Percentiles rank a stretch among this genome's conserved stretches.
Conservation (phyloP, 345 rosid genomes). For the Pistacia atlantica region DNA sequence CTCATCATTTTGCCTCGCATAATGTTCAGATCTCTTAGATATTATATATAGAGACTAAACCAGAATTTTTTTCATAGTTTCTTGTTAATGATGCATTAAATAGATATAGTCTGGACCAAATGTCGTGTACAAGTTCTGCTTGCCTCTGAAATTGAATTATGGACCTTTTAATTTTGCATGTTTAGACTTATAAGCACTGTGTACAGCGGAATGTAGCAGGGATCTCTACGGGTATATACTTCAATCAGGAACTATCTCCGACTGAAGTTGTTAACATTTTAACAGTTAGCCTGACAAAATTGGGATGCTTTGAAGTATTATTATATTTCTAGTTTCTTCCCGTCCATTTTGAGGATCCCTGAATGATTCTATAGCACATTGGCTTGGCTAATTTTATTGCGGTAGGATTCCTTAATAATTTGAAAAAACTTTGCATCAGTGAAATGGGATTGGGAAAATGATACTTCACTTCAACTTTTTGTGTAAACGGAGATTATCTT, state of each 20-base stretch:
- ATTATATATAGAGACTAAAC: neutral
- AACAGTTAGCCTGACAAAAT: too few species aligned
- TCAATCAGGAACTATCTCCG: neutral
- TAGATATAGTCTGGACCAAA: slow-evolving; percentile 2
- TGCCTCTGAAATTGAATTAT: neutral
- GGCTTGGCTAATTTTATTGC: too few species aligned
- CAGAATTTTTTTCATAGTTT: neutral
- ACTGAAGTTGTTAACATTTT: too few species aligned
- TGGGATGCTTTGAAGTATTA: too few species aligned
- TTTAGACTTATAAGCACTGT: neutral
- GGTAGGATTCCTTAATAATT: too few species aligned
- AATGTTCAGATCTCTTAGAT: neutral
- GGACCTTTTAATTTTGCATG: neutral
- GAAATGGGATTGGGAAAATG: too few species aligned
- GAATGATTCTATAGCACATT: too few species aligned
- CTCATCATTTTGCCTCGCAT: neutral
- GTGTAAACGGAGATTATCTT: too few species aligned
- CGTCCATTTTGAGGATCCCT: too few species aligned
- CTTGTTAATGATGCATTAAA: slow-evolving; percentile 10
- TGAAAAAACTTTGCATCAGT: too few species aligned
- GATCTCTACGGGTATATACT: neutral
- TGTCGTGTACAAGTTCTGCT: slow-evolving; percentile 7
- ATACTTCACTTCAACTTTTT: too few species aligned
- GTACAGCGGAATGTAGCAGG: neutral
- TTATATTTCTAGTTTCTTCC: too few species aligned